These are phyloP conservation scores for Phialocephala sp. DNA, from an alignment of 2,329 filamentous ascomycete species.

Conservation along the genomic window DNA sequence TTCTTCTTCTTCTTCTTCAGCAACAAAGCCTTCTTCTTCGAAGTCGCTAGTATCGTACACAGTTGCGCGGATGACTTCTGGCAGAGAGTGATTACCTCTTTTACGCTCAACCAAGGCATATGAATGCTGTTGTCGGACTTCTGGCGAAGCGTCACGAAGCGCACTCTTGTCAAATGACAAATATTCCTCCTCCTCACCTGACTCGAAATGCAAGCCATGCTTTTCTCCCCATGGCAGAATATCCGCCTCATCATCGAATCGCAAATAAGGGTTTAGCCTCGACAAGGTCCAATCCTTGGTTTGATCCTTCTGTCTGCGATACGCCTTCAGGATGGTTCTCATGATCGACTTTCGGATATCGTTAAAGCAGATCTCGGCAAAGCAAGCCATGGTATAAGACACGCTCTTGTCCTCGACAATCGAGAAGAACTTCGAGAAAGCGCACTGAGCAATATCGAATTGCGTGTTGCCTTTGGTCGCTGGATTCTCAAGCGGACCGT, in stretches of 20 bases:
- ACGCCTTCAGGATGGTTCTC: slow-evolving; percentile 58
- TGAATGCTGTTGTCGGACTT: slow-evolving; percentile 62
- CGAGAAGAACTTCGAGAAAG: slow-evolving; percentile 61
- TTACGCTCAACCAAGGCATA: slow-evolving; percentile 64
- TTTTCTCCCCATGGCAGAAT: slow-evolving; percentile 68
- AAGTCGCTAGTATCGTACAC: slow-evolving; percentile 48
- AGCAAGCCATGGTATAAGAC: slow-evolving; percentile 73
- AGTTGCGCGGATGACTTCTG: slow-evolving; percentile 61
- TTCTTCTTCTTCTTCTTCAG: slow-evolving; percentile 41
- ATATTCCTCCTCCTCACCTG: slow-evolving; percentile 44
- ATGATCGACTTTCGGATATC: slow-evolving; percentile 64
- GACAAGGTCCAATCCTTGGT: slow-evolving; percentile 65
- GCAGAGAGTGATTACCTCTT: slow-evolving; percentile 56
- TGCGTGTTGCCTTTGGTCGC: slow-evolving; percentile 25
- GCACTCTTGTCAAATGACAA: slow-evolving; percentile 40
- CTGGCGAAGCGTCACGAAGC: slow-evolving; percentile 50
- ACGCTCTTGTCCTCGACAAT: slow-evolving; percentile 62
- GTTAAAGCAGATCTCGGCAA: slow-evolving; percentile 71
- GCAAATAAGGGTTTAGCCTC: slow-evolving; percentile 61
- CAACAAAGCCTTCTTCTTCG: slow-evolving; percentile 3
- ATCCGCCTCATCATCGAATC: slow-evolving; percentile 71
- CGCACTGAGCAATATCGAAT: slow-evolving; percentile 51
- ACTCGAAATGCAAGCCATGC: slow-evolving; percentile 60
- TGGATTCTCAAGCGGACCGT: slow-evolving; percentile 60
- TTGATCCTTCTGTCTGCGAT: slow-evolving; percentile 60